phyloP scores from a whole-genome alignment of 345 rosid genomes.

The Tarenaya hassleriana region DNA sequence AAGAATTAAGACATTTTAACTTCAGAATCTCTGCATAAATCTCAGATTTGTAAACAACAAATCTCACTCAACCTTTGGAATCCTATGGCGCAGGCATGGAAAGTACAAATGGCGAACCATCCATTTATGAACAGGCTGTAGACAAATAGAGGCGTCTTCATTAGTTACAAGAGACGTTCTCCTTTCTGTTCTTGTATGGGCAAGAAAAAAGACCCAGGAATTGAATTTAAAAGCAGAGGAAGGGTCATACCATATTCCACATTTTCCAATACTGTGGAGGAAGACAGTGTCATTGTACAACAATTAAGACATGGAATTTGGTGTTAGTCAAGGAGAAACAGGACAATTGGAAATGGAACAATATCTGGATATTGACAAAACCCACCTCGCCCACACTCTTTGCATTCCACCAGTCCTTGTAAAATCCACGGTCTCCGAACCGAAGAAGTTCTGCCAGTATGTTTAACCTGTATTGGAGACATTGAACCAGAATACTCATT shows the following conservation, averaged over 20 bases:
- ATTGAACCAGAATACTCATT: no score
- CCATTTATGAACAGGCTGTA: conserved; percentile 99
- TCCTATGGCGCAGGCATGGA: conserved; percentile 67
- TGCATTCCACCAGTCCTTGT: conserved; percentile 99
- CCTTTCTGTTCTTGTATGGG: neutral
- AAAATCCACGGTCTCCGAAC: conserved; percentile 97
- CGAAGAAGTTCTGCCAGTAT: conserved; percentile 92
- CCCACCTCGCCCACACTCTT: conserved; percentile 86
- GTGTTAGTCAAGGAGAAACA: conserved; percentile 17
- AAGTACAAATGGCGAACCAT: conserved; percentile 96
- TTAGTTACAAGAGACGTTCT: no score
- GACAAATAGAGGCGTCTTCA: conserved; percentile 25
- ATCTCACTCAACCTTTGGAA: conserved; percentile 63
- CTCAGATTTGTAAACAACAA: conserved; percentile 23
- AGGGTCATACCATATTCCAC: conserved; percentile 96
- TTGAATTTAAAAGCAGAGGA: conserved; percentile 10
- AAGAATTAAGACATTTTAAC: neutral
- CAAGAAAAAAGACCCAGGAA: conserved; percentile 6
- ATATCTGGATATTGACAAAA: conserved; percentile 2
- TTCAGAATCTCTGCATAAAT: conserved; percentile 61
- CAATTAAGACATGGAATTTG: conserved; percentile 13
- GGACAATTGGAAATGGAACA: neutral
- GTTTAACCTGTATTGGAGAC: conserved; percentile 86
- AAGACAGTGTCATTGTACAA: conserved; percentile 22
- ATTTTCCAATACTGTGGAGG: conserved; percentile 90